Conservation (phyloP, 1,284 basidiomycete genomes). For the Takashimella koratensis region DNA sequence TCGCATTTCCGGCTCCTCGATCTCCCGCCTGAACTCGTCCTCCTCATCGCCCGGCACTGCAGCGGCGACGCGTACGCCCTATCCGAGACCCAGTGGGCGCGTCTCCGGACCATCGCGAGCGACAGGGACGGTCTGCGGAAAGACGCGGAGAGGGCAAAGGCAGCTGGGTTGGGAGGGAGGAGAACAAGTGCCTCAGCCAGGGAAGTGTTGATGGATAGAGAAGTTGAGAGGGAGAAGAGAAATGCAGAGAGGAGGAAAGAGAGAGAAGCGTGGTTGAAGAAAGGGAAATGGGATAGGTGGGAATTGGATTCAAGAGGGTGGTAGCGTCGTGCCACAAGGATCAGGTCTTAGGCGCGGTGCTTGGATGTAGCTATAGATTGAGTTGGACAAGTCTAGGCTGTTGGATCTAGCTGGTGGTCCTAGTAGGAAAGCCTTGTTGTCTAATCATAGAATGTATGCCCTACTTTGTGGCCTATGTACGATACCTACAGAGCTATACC, state of each 20-base stretch:
- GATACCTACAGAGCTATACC: too few relatives aligned
- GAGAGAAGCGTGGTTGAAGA: background rate
- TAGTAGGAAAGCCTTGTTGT: too few relatives aligned
- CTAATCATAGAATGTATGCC: too few relatives aligned
- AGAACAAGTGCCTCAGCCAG: too few relatives aligned
- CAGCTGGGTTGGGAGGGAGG: too few relatives aligned
- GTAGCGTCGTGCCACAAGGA: background rate
- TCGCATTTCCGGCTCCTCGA: slow-evolving; percentile 33
- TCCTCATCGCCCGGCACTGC: slow-evolving; percentile 32
- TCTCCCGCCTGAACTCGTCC: slow-evolving; percentile 36
- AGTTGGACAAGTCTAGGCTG: too few relatives aligned
- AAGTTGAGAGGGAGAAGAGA: background rate
- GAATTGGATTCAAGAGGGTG: background rate
- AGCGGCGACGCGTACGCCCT: slow-evolving; percentile 33
- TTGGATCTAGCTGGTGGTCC: too few relatives aligned
- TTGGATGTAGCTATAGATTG: too few relatives aligned
- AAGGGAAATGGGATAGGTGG: background rate
- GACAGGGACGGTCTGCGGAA: slow-evolving; percentile 18
- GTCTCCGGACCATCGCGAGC: slow-evolving; percentile 25
- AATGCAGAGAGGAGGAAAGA: background rate
- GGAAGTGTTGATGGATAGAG: background rate
- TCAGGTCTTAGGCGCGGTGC: too few relatives aligned
- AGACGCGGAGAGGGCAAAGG: slow-evolving; percentile 8
- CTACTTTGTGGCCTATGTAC: too few relatives aligned
- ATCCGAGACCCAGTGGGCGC: slow-evolving; percentile 32